Evolutionary conservation across 805 yeast genomes (phyloP).

Genomic region (Lipomyces starkeyi): DNA sequence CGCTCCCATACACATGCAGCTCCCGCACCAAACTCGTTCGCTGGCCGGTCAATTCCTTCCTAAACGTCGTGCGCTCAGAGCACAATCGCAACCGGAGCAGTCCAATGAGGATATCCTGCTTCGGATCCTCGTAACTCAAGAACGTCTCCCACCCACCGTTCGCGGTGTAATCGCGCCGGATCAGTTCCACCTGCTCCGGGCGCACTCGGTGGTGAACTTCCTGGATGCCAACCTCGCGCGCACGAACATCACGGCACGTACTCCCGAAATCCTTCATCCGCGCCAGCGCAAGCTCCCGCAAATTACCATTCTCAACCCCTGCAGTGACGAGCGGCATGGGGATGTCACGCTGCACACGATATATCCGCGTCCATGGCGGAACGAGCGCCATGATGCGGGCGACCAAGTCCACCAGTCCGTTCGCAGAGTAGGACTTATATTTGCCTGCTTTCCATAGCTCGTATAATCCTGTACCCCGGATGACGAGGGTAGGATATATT

Average conservation of each 20-base stretch:
- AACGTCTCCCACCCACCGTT: slow-evolving; percentile 99
- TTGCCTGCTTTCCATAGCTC: slow-evolving; percentile 97
- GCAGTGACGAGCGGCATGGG: slow-evolving; percentile 98
- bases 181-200: slow-evolving; percentile 95
- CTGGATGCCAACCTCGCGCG: slow-evolving; percentile 98
- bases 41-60: slow-evolving; percentile 84
- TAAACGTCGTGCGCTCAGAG: slow-evolving; percentile 82
- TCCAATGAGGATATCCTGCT: slow-evolving; percentile 93
- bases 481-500: slow-evolving; percentile 93
- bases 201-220: slow-evolving; percentile 96
- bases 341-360: slow-evolving; percentile 97
- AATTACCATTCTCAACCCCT: slow-evolving; percentile 97
- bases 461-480: slow-evolving; percentile 95
- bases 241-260: slow-evolving; percentile 91
- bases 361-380: slow-evolving; percentile 99
- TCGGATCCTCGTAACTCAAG: slow-evolving; percentile 93
- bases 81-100: slow-evolving; percentile 86
- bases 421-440: slow-evolving; percentile 92
- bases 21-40: slow-evolving; percentile 96
- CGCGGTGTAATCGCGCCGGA: slow-evolving; percentile 94
- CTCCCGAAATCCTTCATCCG: slow-evolving; percentile 99
- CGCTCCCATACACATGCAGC: slow-evolving; percentile 95
- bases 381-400: slow-evolving; percentile 95
- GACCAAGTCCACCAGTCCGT: slow-evolving; percentile 89
- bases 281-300: slow-evolving; percentile 92